Evolutionary conservation across 257 asterid species (phyloP), one percentile per base, ranked within the genome.

Genomic region (Rehmannia glutinosa): DNA sequence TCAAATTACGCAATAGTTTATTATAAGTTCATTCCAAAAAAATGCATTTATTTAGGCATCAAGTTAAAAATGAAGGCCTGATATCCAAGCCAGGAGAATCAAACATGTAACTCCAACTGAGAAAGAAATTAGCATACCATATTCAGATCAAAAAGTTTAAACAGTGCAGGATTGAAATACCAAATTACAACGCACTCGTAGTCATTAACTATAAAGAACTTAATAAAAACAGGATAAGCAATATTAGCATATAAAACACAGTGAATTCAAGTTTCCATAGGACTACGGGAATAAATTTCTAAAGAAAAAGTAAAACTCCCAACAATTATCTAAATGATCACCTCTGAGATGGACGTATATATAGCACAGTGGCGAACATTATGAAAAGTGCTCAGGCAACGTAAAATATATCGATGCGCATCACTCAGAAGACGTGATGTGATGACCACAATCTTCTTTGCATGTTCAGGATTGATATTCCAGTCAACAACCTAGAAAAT

Each of bases 321-420:
- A 63, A 71, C n/a, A 53, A 23, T 2, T 17, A 47, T 28, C 52
- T 10, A 73, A 61, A 49, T 56, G 38, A 64, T 46, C 62, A 90
- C 99, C 99, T 91, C 99, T 23, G 99, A 94, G 59, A 94, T 70
- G 69, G 97, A 81, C 11, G 99, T 94, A 76, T 80, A 84, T 73
- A 94, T 79, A 30, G 82, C 80, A 75, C 97, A 94, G 51, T 36
- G 38, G 61, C 43, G 64, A 35, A 87, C 80, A 70, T 56, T 77
- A 58, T 73, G 84, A 63, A 91, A 86, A 7, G 83, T 76, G 75
- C 88, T 85, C 82, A 91, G 77, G 81, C 97, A 85, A 35, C 96
- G 97, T 53, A 88, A 75, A 75, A 87, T 77, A 80, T 87, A 91
- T 57, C 96, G 87, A 79, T 94, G 98, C 12, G 96, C 97, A 73